A percentile compares a stretch with the other conserved stretches of the same genome.
phyloP scores from a whole-genome alignment of 75 land plant species.

The Pinus albicaulis region DNA sequence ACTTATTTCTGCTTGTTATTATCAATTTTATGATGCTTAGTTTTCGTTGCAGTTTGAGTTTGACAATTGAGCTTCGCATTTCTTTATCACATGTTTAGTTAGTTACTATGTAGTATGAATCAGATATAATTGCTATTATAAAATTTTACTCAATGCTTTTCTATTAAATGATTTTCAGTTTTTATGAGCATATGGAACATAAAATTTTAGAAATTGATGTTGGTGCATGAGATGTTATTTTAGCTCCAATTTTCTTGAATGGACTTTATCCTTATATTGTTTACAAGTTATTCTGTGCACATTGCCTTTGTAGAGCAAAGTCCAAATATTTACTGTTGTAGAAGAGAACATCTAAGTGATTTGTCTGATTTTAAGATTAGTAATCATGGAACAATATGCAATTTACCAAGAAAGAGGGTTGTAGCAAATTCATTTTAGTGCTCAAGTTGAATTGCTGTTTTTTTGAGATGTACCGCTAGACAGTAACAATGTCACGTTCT shows the following conservation, averaged over 20 bases:
- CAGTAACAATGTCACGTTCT: background rate
- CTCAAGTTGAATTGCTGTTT: background rate
- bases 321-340: no score
- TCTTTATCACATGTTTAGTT: background rate
- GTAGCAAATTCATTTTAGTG: background rate
- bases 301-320: no score
- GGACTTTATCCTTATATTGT: no score
- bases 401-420: background rate
- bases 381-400: background rate
- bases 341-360: no score
- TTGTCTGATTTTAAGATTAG: no score
- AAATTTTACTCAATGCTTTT: no score
- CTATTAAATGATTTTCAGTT: no score
- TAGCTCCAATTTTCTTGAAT: no score
- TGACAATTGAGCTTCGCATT: background rate
- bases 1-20: background rate
- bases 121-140: background rate
- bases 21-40: background rate
- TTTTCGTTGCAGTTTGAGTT: background rate
- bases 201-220: no score
- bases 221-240: no score
- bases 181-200: no score
- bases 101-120: background rate
- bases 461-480: background rate
- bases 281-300: no score